These are phyloP conservation scores for Penstemon eatonii DNA, from an alignment of 257 asterid genomes.

Conservation along the genomic window DNA sequence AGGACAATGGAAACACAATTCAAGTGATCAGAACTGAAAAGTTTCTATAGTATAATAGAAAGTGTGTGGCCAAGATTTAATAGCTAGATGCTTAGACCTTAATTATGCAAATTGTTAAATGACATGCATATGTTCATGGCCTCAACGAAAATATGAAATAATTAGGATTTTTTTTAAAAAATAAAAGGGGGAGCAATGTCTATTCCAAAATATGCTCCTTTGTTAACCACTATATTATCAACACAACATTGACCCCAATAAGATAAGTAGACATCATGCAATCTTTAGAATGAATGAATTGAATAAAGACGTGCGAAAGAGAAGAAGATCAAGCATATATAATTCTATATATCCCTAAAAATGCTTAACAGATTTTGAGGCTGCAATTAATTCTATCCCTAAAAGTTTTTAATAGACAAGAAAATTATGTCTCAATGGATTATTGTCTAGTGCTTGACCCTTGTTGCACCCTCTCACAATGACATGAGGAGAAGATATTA, in stretches of 20 bases:
- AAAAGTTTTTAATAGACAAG: slow-evolving; percentile 31
- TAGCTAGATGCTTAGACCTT: not conserved
- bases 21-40: no score
- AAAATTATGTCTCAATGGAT: slow-evolving; percentile 37
- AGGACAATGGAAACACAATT: no score
- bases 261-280: not conserved
- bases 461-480: slow-evolving; percentile 45
- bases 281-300: not conserved
- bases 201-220: slow-evolving; percentile 16
- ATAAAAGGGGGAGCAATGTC: slow-evolving; percentile 25
- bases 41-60: no score
- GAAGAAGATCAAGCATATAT: no score
- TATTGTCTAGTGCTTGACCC: slow-evolving; percentile 52
- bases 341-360: no score
- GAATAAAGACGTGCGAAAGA: slow-evolving; percentile 1
- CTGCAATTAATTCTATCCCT: not conserved
- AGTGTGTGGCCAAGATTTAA: not conserved
- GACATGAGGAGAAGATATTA: slow-evolving; percentile 33
- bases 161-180: slow-evolving; percentile 19
- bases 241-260: slow-evolving; percentile 19
- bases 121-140: slow-evolving; percentile 24
- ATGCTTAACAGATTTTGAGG: slow-evolving; percentile 29
- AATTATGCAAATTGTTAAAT: not conserved
- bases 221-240: not conserved
- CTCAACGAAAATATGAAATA: slow-evolving; percentile 26